These are phyloP conservation scores for Penicillium thymicola DNA, from an alignment of 2,329 filamentous ascomycete genomes.

Conservation along the genomic window DNA sequence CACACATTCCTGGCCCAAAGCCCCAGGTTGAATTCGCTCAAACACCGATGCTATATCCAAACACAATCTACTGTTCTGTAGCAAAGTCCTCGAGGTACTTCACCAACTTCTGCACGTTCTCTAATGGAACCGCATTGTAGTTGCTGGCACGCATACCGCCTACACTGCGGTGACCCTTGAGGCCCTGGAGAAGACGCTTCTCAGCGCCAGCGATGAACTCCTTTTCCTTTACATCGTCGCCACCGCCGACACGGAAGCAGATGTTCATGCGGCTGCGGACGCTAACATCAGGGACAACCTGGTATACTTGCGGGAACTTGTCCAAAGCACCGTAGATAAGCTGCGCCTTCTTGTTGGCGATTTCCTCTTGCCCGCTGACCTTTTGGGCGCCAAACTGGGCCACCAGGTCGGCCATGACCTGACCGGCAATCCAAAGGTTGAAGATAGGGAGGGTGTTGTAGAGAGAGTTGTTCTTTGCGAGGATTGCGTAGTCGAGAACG, in stretches of 20 bases:
- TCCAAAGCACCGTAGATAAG: constrained; percentile 77
- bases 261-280: constrained; percentile 91
- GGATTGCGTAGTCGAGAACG: constrained; percentile 76
- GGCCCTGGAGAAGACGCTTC: constrained; percentile 65
- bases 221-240: constrained; percentile 69
- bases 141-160: constrained; percentile 83
- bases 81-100: constrained; percentile 55
- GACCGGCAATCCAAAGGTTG: constrained; percentile 85
- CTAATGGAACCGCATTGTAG: constrained; percentile 74
- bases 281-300: constrained; percentile 70
- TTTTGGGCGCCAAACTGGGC: constrained; percentile 60
- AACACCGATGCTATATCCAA: constrained; percentile 4
- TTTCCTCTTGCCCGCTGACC: constrained; percentile 70
- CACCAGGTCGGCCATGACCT: constrained; percentile 76
- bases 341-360: constrained; percentile 71
- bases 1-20: constrained; percentile 9
- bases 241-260: constrained; percentile 73
- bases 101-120: constrained; percentile 43
- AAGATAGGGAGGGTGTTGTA: constrained; percentile 98
- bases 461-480: constrained; percentile 88
- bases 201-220: constrained; percentile 72
- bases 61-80: constrained; percentile 16
- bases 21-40: constrained; percentile 18
- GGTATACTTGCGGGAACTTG: constrained; percentile 68
- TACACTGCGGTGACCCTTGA: constrained; percentile 86